Evolutionary conservation across 1,139 yeast species (phyloP), one percentile per base, ranked within the genome.

Genomic region (Schwanniomyces etchellsii): DNA sequence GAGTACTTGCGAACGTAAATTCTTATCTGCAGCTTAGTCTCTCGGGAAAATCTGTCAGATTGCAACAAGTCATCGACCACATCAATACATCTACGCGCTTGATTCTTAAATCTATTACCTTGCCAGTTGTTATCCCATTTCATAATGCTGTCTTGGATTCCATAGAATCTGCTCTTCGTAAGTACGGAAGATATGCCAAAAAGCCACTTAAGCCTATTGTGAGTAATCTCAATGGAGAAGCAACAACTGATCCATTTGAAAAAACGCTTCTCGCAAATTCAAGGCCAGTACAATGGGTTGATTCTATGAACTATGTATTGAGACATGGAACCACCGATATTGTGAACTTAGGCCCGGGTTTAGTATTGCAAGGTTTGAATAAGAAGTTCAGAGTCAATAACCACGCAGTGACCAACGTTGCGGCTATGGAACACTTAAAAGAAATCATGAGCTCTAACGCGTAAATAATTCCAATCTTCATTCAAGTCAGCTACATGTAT

Each of bases 71-170:
- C 9, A 35, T 60, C 1, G 38, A 35, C 2, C 31, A 37, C 10
- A 27, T 60, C 12, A 48, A 53, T 20, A 29, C 39, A 6, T 32
- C 28, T n/a, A 34, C 35, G 14, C 47, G 43, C 21, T 30, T 42
- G 6, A 45, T 56, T 6, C 38, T 57, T 13, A 55, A 55, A 37
- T 38, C 50, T 2, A 50, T 55, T 5, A 43, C 43, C 16, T 47
- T 76, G 28, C 68, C 73, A 1, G 81, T 74, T 2, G 50, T 62
- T 3, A 69, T 76, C 2, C 80, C 82, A 5, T 76, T 76, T 47
- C 82, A 76, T 45, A 67, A 64, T 29, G 39, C 49, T 2, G 39
- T 60, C 14, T 54, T 76, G 45, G 35, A 37, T 15, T 51, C 55
- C 1, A 69, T 76, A 2, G 68, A 63, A 33, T 40, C 45, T 4